Evolutionary conservation across 1,139 yeast species (phyloP), one percentile per base, ranked within the genome.

Genomic region (Blastobotrys persicus): DNA sequence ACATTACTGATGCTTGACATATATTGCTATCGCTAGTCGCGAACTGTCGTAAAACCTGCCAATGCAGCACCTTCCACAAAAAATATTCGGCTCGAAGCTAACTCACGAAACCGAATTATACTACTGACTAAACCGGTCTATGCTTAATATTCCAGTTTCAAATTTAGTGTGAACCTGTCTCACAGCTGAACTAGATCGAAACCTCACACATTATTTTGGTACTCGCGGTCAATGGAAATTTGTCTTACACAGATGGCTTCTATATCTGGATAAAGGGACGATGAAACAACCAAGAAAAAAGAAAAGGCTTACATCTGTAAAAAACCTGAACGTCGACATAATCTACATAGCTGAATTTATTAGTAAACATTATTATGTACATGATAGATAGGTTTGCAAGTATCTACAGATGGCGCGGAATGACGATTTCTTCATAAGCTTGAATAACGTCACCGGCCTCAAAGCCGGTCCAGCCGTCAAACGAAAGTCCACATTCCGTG

Each of bases 401-500:
- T 46, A 44, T 51, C 50, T 69, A 87, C 70, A 88, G 73, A 69
- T 78, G 85, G 62, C 94, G 76, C 56, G 82, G 83, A 48, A 87
- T 80, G 50, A 75, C 75, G 12, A 81, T 72, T 56, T 83, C 87
- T 66, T 89, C 96, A 59, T 77, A 83, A 2, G 82, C 83, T 63
- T 88, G 85, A 32, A 92, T 75, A 2, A 74, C 63, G 68, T 92
- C 98, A 13, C 95, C 97, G 26, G 73, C 80, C 60, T 81, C 76
- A 62, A 86, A 87, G 42, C 74, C 78, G 37, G 81, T 83, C 83
- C 91, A 89, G 26, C 65, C 66, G 1, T 78, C 83, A 60, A 92
- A 83, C 0, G 89, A 72, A 38, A 92, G 65, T 46, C 98, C 98
- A 73, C 98, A 92, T 59, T 92, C 98, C 38, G 79, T 78, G 28